A percentile compares a stretch with the other conserved stretches of the same genome.
Conservation (phyloP, 768 basidiomycete species). For the Coprinopsis sp. region DNA sequence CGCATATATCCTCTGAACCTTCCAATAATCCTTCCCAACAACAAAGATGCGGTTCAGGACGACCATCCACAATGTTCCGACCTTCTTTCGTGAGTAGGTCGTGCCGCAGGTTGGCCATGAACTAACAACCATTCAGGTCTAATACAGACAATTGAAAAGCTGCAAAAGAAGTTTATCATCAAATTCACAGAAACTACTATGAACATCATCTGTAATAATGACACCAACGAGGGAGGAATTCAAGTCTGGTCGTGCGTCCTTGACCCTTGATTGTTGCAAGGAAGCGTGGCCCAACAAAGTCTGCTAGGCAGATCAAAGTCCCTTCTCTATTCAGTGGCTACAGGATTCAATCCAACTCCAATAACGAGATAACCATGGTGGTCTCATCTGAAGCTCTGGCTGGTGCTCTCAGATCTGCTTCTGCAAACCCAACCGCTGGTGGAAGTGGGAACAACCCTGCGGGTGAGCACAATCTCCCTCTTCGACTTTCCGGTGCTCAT, state of each 20-base stretch:
- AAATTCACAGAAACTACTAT: conserved; percentile 71
- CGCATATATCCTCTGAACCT: no score
- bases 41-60: conserved; percentile 31
- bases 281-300: no score
- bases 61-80: conserved; percentile 25
- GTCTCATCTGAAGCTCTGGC: conserved; percentile 72
- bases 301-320: conserved; percentile 66
- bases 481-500: not conserved
- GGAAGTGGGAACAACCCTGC: conserved; percentile 17
- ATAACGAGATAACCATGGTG: conserved; percentile 76
- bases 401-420: conserved; percentile 64
- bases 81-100: conserved; percentile 29
- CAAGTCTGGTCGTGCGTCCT: conserved; percentile 76
- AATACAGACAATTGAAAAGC: conserved; percentile 76
- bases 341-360: conserved; percentile 81
- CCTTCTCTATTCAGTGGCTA: conserved; percentile 68
- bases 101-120: not conserved
- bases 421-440: conserved; percentile 34
- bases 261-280: no score
- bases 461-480: not conserved
- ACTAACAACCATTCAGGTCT: conserved; percentile 44
- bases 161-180: conserved; percentile 81
- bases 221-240: conserved; percentile 76
- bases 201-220: conserved; percentile 79
- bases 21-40: no score